Evolutionary conservation across 805 yeast genomes (phyloP), one percentile per base, ranked within the genome.

Genomic region (Myxozyma lipomycoides): DNA sequence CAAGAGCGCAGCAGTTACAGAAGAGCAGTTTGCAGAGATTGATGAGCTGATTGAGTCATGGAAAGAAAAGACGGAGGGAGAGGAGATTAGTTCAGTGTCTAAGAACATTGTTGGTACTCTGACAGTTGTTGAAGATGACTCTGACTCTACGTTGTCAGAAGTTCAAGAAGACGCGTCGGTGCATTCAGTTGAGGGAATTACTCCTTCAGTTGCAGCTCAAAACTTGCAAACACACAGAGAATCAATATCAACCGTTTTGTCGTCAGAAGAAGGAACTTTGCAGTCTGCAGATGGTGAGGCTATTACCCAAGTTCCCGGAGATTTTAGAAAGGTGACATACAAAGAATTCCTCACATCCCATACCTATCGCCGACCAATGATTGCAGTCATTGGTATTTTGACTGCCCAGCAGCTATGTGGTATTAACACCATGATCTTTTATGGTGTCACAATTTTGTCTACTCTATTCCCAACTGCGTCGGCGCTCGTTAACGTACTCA

Each of bases 361-460:
- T 0, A 73, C 67, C 40, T 88, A 78, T 67, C 66, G 70, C 30
- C 78, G 77, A 46, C 81, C 93, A 3, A 73, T 82, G 43, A 61
- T 77, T 18, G 84, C 82, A 0, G 85, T 89, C 7, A 79, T 89
- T 0, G 79, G 84, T 1, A 75, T 88, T 17, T 78, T 90, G 73
- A 70, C 83, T 19, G 83, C 90, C 17, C 98, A 93, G 70, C 98
- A 93, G 67, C 79, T 91, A 51, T 82, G 88, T 61, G 98, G 98
- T 30, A 86, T 93, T 64, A 93, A 93, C 67, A 81, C 96, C 1
- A 88, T 93, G 52, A 81, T 93, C 19, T 87, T 91, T 65, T 93
- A 91, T 66, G 98, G 98, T 3, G 96, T 91, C 3, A 79, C 86
- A 12, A 85, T 91, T 1, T 72, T 93, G 45, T 73, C 82, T n/a